Percentiles rank a stretch among this genome's conserved stretches.
Conservation (phyloP, 768 basidiomycete genomes). For the Hygrocybe coccinea region DNA sequence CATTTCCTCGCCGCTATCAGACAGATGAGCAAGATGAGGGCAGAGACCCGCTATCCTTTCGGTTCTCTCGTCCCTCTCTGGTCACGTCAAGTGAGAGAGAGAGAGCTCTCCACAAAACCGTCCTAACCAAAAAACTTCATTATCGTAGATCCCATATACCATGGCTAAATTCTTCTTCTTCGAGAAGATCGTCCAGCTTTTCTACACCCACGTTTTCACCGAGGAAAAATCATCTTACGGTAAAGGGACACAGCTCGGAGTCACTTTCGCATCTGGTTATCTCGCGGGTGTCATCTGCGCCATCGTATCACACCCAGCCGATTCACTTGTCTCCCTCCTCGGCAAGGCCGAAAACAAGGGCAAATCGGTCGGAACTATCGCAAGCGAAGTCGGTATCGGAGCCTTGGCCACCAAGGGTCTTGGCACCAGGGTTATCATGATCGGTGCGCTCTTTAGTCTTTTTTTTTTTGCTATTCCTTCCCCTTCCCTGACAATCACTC, state of each 20-base stretch:
- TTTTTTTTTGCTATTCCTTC: conserved; percentile 23
- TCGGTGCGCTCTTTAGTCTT: conserved; percentile 57
- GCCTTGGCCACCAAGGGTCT: conserved; percentile 79
- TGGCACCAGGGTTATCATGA: conserved; percentile 83
- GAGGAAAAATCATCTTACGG: conserved; percentile 71
- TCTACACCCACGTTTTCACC: conserved; percentile 85
- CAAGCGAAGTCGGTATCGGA: conserved; percentile 61
- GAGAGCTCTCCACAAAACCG: neutral
- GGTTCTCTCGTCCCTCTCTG: conserved; percentile 81
- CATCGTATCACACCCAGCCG: conserved; percentile 93
- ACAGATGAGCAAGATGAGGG: conserved; percentile 63
- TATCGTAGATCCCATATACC: conserved; percentile 94
- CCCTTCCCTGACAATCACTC: neutral
- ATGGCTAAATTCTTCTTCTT: conserved; percentile 99
- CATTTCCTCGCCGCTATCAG: conserved; percentile 64
- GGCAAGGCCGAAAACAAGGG: conserved; percentile 86
- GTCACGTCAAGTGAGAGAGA: conserved; percentile 68
- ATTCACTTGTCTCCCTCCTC: conserved; percentile 88
- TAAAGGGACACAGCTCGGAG: conserved; percentile 80
- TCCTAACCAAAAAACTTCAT: no score
- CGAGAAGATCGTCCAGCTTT: conserved; percentile 80
- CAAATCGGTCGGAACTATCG: conserved; percentile 68
- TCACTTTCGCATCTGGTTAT: conserved; percentile 89
- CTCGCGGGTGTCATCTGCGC: conserved; percentile 95
- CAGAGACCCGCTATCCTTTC: conserved; percentile 79